A percentile compares a stretch with the other conserved stretches of the same genome.
Evolutionary conservation across 2,329 filamentous ascomycete genomes (phyloP).

Genomic region (Rosellinia necatrix): DNA sequence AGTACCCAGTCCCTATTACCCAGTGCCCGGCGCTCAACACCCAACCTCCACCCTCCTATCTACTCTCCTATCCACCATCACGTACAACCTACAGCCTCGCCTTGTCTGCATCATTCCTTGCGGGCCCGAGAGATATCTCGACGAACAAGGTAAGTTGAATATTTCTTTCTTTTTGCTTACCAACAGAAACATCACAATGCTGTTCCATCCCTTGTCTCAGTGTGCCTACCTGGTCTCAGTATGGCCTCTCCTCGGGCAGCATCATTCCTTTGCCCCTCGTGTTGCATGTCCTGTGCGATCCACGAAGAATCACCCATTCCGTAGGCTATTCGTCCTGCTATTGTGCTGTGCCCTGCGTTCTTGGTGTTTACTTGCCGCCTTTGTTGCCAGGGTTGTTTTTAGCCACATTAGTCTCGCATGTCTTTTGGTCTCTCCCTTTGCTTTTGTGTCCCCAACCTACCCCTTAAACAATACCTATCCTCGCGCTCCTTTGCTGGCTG

Average conservation of each 20-base stretch:
- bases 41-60: neutral
- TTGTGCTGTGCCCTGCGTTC: conserved; percentile 7
- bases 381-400: conserved; percentile 29
- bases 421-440: conserved; percentile 7
- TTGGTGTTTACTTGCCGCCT: neutral
- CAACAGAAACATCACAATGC: neutral
- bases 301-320: conserved; percentile 31
- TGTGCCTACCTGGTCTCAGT: conserved; percentile 8
- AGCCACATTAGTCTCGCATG: conserved; percentile 17
- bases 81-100: neutral
- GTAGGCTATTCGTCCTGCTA: conserved; percentile 13
- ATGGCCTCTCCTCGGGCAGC: conserved; percentile 29
- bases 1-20: too few species aligned
- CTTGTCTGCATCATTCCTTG: neutral
- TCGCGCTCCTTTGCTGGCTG: conserved; percentile 20
- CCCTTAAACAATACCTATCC: conserved; percentile 15
- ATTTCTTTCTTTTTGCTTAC: neutral
- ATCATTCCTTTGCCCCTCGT: conserved; percentile 34
- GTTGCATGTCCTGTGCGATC: conserved; percentile 12
- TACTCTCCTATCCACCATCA: too few species aligned
- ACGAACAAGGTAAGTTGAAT: neutral
- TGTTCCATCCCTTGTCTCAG: conserved; percentile 27
- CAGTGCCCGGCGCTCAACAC: too few species aligned
- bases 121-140: neutral
- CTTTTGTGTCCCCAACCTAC: neutral